Base-by-base conservation (phyloP, 495 filamentous ascomycete species). In the Recurvomyces mirabilis region DNA sequence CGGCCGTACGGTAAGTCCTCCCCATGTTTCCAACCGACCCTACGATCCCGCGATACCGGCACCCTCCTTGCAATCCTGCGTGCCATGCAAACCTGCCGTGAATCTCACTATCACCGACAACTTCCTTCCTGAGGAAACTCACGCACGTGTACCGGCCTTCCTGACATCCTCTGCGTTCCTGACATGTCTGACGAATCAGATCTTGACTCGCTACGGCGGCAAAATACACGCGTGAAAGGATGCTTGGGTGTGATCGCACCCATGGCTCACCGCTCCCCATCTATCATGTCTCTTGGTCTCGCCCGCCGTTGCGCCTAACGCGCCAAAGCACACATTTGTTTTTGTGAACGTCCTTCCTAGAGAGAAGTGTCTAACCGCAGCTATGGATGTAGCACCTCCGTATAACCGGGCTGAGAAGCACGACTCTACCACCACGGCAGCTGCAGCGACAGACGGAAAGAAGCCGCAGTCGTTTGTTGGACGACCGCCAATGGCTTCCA, bases 401-500 rank as follows among this genome's bases (percentile, higher is more conserved):
- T n/a, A n/a, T n/a, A n/a, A 19, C 34, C 20, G 5, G 4, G 22
- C 4, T 18, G 34, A 38, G 34, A 38, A 18, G 15, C 13, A 14
- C 18, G 20, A 18, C 34, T 12, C 13, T n/a, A n/a, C n/a, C n/a
- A n/a, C n/a, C n/a, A n/a, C n/a, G n/a, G n/a, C n/a, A n/a, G n/a
- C n/a, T n/a, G n/a, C 13, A 21, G 10, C 24, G 23, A 38, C 31
- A 30, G 37, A 32, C 3, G 18, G 13, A 5, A 13, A 17, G 21
- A 10, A 5, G 9, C 42, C 7, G 4, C 21, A 26, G 28, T 13
- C 44, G 44, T 10, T n/a, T n/a, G n/a, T n/a, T n/a, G n/a, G n/a
- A 1, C 22, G 13, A 29, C n/a, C 25, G 17, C 21, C 33, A 26
- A 69, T 73, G 70, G 70, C 67, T 17, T 68, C 71, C 0, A 73